Percentiles rank a stretch among this genome's conserved stretches.
Evolutionary conservation across 2,329 filamentous ascomycete genomes (phyloP).

Genomic region (Phoma sp.): DNA sequence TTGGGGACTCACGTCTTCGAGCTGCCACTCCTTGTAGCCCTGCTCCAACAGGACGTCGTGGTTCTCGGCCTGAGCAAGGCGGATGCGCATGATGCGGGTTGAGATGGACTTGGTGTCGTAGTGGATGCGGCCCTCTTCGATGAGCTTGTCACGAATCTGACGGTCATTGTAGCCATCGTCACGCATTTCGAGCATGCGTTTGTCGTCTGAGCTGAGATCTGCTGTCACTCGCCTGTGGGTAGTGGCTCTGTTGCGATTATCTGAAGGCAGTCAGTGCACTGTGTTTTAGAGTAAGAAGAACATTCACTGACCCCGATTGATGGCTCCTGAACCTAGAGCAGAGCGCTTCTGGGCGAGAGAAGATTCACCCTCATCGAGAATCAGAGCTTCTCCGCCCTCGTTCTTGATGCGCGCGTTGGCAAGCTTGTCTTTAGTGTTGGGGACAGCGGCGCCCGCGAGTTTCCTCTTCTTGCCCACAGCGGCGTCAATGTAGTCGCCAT

Average conservation of each 20-base stretch:
- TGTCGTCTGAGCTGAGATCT: constrained; percentile 56
- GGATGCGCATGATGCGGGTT: constrained; percentile 55
- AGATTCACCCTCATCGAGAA: constrained; percentile 27
- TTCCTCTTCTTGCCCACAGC: constrained; percentile 24
- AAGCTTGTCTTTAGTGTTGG: constrained; percentile 3
- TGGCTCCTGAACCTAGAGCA: constrained; percentile 29
- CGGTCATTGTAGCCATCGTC: constrained; percentile 52
- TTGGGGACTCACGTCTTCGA: constrained; percentile 53
- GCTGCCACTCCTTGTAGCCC: constrained; percentile 57
- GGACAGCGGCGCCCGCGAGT: not conserved
- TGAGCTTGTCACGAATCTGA: constrained; percentile 52
- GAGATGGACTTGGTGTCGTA: constrained; percentile 57
- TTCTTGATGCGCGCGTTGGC: constrained; percentile 14
- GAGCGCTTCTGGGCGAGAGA: constrained; percentile 8
- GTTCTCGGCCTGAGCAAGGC: constrained; percentile 49
- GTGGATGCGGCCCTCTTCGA: constrained; percentile 49
- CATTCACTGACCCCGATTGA: constrained; percentile 25
- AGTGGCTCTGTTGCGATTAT: constrained; percentile 34
- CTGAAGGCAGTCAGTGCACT: not conserved
- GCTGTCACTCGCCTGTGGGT: constrained; percentile 50
- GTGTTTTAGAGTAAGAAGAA: not conserved
- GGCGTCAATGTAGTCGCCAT: constrained; percentile 14
- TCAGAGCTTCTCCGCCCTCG: constrained; percentile 26
- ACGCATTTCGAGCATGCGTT: constrained; percentile 53
- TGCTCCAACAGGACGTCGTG: constrained; percentile 55